Conservation (phyloP, 139 green algal genomes). For the Choricystis sp. region DNA sequence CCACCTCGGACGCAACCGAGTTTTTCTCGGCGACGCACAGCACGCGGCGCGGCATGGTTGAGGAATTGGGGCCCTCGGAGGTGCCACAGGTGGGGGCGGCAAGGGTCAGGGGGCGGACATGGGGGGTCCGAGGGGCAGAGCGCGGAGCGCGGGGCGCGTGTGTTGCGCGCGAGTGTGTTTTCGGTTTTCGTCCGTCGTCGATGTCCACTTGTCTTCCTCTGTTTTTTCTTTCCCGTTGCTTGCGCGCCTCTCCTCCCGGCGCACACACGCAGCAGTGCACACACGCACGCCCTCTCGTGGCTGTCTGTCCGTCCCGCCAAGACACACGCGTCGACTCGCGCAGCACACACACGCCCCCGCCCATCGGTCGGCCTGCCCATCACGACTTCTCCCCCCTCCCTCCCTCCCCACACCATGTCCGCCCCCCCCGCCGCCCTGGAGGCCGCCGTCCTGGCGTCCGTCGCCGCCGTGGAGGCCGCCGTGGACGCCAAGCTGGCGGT, state of each 20-base stretch:
- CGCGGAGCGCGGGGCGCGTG: neutral
- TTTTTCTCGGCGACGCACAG: constrained; percentile 95
- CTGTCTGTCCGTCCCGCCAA: neutral
- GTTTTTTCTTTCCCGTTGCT: too few species aligned
- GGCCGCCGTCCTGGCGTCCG: neutral
- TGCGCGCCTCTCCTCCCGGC: too few species aligned
- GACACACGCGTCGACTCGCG: neutral
- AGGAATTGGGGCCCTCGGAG: too few species aligned
- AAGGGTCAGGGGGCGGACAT: too few species aligned
- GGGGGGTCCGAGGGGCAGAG: neutral
- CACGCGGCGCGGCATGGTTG: constrained; percentile 16
- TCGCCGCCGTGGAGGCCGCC: neutral
- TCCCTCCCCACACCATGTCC: neutral
- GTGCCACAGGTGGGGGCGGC: too few species aligned
- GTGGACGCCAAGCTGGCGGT: neutral
- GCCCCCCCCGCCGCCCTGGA: neutral
- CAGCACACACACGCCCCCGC: neutral
- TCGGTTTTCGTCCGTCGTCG: too few species aligned
- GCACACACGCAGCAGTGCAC: neutral
- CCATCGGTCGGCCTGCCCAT: neutral
- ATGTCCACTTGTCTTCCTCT: too few species aligned
- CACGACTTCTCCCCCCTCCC: neutral
- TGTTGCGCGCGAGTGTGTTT: neutral
- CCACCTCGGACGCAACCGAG: constrained; percentile 69
- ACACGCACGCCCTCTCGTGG: neutral